Evolutionary conservation across 331 rosid species (phyloP), one percentile per base, ranked within the genome.

Genomic region (Saraca asoca): DNA sequence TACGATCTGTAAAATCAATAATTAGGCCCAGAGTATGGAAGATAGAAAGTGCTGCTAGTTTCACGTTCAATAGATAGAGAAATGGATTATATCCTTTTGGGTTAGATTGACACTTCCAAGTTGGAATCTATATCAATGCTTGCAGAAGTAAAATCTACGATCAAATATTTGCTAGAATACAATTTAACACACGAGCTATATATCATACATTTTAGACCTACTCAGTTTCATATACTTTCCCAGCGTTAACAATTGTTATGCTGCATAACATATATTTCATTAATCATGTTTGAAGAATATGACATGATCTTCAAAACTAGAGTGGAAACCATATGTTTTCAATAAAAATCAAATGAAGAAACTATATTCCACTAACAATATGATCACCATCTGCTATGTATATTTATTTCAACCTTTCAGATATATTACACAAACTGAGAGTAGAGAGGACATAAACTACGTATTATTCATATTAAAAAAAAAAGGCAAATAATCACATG

Each of bases 21-120:
- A 67, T 71, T 41, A 43, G 31, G 49, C 15, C 20, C 12, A 58
- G 51, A 58, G 50, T 53, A 14, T 31, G 35, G 7, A 31, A 51
- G 17, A 34, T 43, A 37, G 41, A 19, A 41, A 42, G 66, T 14
- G 5, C 10, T 15, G 38, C 17, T 5, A 41, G 7, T 60, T 60
- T 12, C 35, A 39, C 45, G 11, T 11, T 12, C 49, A 43, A 12
- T 0, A 5, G 5, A 11, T 2, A 12, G 49, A 10, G 12, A 43
- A 12, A 43, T 12, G 14, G n/a, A 39, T 4, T 4, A 39, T 6
- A 39, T 7, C 14, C n/a, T 13, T 67, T 6, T 66, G 1, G 31
- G 43, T 16, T 38, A 46, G 12, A 41, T 24, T 17, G 43, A 7
- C 16, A 53, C 10, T 35, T 60, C 15, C 3, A 3, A 24, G 31